These are phyloP conservation scores for Biscogniauxia mediterranea DNA, from an alignment of 2,329 filamentous ascomycete genomes.

Conservation along the genomic window DNA sequence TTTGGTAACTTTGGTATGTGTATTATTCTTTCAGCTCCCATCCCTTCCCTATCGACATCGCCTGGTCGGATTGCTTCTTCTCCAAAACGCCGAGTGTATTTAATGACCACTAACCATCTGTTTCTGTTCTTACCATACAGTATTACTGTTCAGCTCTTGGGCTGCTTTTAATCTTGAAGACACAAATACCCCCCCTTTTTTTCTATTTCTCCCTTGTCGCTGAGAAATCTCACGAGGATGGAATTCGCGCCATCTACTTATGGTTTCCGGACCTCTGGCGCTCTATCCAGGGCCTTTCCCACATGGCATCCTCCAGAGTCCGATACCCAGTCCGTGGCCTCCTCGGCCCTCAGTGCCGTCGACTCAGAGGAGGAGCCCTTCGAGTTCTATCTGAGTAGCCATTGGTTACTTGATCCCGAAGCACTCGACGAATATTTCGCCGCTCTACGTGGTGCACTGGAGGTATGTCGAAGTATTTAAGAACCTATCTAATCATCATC, in stretches of 20 bases:
- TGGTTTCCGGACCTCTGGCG: background rate
- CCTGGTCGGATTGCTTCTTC: too few species aligned
- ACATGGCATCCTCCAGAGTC: background rate
- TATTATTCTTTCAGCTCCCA: too few species aligned
- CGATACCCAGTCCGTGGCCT: background rate
- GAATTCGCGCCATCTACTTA: background rate
- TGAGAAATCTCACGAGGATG: background rate
- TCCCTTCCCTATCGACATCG: too few species aligned
- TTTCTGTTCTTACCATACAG: too few species aligned
- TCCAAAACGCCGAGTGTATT: too few species aligned
- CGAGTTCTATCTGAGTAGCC: background rate
- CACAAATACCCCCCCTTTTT: too few species aligned
- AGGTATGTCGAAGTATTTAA: background rate
- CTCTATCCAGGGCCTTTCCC: background rate
- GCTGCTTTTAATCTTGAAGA: too few species aligned
- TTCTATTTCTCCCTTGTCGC: too few species aligned
- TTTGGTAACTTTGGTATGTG: too few species aligned
- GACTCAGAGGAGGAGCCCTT: background rate
- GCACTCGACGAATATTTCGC: background rate
- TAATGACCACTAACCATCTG: too few species aligned
- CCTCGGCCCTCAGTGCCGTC: background rate
- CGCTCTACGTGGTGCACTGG: background rate
- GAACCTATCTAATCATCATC: background rate
- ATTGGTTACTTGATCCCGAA: background rate
- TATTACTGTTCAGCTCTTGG: too few species aligned